A percentile compares a stretch with the other conserved stretches of the same genome.
These are phyloP conservation scores for Hyaloscypha finlandica DNA, from an alignment of 495 filamentous ascomycete genomes.

Conservation along the genomic window DNA sequence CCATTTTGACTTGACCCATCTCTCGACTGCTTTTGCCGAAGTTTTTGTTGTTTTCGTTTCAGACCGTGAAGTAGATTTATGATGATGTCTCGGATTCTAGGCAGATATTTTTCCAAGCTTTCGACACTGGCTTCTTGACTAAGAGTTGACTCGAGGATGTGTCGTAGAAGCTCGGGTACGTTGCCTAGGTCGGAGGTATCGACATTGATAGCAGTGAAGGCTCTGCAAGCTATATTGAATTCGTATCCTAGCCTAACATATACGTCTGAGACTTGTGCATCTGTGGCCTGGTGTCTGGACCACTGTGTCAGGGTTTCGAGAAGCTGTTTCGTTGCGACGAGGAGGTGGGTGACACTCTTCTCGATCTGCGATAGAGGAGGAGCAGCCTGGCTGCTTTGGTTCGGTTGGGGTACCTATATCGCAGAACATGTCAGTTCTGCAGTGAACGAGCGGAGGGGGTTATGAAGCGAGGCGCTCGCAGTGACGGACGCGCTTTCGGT, in stretches of 20 bases:
- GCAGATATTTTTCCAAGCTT: conserved; percentile 88
- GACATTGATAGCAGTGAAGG: conserved; percentile 93
- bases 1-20: conserved; percentile 56
- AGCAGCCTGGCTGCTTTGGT: conserved; percentile 44
- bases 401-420: conserved; percentile 13
- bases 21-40: conserved; percentile 77
- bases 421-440: conserved; percentile 21
- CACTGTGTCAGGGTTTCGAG: conserved; percentile 96
- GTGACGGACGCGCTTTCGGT: conserved; percentile 10
- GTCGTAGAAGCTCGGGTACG: conserved; percentile 86
- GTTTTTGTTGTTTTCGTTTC: conserved; percentile 91
- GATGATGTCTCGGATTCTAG: conserved; percentile 94
- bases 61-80: conserved; percentile 94
- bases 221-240: conserved; percentile 96
- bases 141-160: conserved; percentile 91
- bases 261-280: conserved; percentile 94
- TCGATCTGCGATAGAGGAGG: conserved; percentile 85
- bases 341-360: conserved; percentile 95
- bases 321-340: conserved; percentile 96
- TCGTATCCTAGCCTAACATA: conserved; percentile 97
- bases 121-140: conserved; percentile 94
- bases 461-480: background rate
- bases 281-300: conserved; percentile 88
- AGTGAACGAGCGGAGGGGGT: background rate
- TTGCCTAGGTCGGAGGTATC: conserved; percentile 92